Evolutionary conservation across 345 rosid genomes (phyloP), one percentile per base, ranked within the genome.

Genomic region (Sisymbrium altissimum): DNA sequence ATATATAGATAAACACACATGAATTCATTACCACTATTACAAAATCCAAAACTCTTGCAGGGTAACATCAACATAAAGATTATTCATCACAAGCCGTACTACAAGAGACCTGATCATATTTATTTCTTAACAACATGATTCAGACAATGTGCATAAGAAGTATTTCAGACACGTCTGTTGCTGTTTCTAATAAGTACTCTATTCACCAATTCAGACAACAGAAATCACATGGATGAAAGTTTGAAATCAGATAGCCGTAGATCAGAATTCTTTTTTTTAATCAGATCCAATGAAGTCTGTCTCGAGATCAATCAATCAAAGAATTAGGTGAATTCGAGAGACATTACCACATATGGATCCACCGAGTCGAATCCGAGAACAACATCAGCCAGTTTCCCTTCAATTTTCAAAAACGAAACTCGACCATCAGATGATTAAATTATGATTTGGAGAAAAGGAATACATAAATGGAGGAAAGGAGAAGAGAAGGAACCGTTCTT

Each of bases 311-410:
- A 70, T 64, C 48, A 21, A 32, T 40, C 0, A 1, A 9, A 54
- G 9, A 35, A 38, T 17, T 5, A 41, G 21, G 66, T 44, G 72
- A 48, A 14, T 68, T 36, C 1, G 43, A 71, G 43, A n/a, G 45
- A 33, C 1, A 52, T 81, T 83, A 94, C 98, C 96, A 85, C 74
- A 72, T 94, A 91, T 1, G 92, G 98, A 46, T 89, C 97, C 11
- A 91, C 78, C 9, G 97, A 80, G 72, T 94, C 98, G 48, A 91
- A 89, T 58, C 98, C 97, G 65, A 91, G 90, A 74, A 94, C 93
- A 1, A 91, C 96, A 78, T 94, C 98, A 61, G 86, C 84, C 72
- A 82, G 65, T 79, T 86, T 81, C 40, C 98, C 97, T 94, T 67
- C n/a, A 78, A 52, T 43, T 43, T 8, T 53, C 2, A 66, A 8